These are phyloP conservation scores for Geotrichum macrosporum DNA, from an alignment of 1,139 yeast genomes.

Conservation along the genomic window DNA sequence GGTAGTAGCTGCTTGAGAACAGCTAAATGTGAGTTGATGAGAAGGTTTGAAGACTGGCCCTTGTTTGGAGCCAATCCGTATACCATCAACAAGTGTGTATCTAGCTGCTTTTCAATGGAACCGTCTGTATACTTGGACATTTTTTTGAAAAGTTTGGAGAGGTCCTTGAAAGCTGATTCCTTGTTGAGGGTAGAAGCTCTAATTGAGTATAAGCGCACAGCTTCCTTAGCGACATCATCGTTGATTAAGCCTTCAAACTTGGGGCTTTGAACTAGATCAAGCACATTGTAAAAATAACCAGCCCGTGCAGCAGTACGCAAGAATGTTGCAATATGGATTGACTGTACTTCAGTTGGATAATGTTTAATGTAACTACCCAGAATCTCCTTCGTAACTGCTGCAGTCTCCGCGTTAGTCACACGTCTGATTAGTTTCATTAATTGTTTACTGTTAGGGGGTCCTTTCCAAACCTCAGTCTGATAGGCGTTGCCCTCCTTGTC, in stretches of 20 bases:
- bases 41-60: slow-evolving; percentile 1
- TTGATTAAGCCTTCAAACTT: slow-evolving; percentile 7
- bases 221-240: slow-evolving; percentile 14
- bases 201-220: slow-evolving; percentile 18
- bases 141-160: slow-evolving; percentile 14
- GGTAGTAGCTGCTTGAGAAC: slow-evolving; percentile 2
- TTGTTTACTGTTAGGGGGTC: slow-evolving; percentile 19
- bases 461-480: slow-evolving; percentile 16
- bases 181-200: slow-evolving; percentile 19
- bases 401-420: slow-evolving; percentile 12
- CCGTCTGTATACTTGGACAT: neutral
- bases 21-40: slow-evolving; percentile 4
- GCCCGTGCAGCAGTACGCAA: slow-evolving; percentile 19
- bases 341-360: slow-evolving; percentile 17
- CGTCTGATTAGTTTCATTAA: slow-evolving; percentile 17
- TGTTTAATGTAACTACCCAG: slow-evolving; percentile 16
- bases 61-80: slow-evolving; percentile 20
- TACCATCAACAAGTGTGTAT: slow-evolving; percentile 17
- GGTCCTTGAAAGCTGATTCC: slow-evolving; percentile 10
- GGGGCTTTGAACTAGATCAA: slow-evolving; percentile 15
- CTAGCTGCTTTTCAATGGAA: slow-evolving; percentile 8
- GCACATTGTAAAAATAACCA: slow-evolving; percentile 14
- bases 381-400: slow-evolving; percentile 12
- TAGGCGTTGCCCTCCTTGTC: slow-evolving; percentile 21
- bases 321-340: slow-evolving; percentile 17